These are phyloP conservation scores for Phytophthora ramorum DNA, from an alignment of 352 stramenopile genomes.

Conservation along the genomic window DNA sequence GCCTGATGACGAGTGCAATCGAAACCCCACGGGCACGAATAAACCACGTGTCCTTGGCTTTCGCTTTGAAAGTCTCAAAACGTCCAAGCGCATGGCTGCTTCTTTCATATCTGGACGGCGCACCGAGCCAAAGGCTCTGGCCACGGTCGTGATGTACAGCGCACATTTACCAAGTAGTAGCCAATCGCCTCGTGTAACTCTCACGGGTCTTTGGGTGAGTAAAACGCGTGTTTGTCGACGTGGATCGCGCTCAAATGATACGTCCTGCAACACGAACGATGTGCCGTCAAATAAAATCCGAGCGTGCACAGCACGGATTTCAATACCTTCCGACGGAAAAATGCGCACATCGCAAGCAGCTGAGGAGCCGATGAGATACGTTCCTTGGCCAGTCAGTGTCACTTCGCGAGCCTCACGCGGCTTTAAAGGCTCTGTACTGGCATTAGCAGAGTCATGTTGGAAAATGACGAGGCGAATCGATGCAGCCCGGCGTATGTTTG, in stretches of 20 bases:
- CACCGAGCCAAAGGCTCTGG: slow-evolving; percentile 61
- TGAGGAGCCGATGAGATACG: slow-evolving; percentile 68
- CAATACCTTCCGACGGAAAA: slow-evolving; percentile 43
- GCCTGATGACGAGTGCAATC: slow-evolving; percentile 42
- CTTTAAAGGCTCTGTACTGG: slow-evolving; percentile 9
- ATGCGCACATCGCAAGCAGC: slow-evolving; percentile 60
- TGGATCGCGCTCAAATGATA: slow-evolving; percentile 73
- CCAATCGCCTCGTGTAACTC: slow-evolving; percentile 63
- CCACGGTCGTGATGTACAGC: slow-evolving; percentile 54
- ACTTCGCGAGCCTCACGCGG: slow-evolving; percentile 26
- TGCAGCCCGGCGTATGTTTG: slow-evolving; percentile 1
- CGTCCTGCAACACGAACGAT: slow-evolving; percentile 75
- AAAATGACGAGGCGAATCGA: slow-evolving; percentile 32
- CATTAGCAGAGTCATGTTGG: slow-evolving; percentile 26
- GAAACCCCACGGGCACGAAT: slow-evolving; percentile 67
- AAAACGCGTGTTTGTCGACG: slow-evolving; percentile 59
- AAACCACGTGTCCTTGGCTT: slow-evolving; percentile 52
- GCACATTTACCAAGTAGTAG: slow-evolving; percentile 65
- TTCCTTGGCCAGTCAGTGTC: slow-evolving; percentile 26
- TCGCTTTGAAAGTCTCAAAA: slow-evolving; percentile 69
- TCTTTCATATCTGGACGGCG: slow-evolving; percentile 72
- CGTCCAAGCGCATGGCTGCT: slow-evolving; percentile 65
- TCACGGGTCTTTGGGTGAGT: slow-evolving; percentile 49
- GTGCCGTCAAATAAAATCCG: slow-evolving; percentile 68
- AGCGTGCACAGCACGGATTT: slow-evolving; percentile 61